Base-by-base conservation (phyloP, 2,329 filamentous ascomycete genomes). In the Xylaria sp. region DNA sequence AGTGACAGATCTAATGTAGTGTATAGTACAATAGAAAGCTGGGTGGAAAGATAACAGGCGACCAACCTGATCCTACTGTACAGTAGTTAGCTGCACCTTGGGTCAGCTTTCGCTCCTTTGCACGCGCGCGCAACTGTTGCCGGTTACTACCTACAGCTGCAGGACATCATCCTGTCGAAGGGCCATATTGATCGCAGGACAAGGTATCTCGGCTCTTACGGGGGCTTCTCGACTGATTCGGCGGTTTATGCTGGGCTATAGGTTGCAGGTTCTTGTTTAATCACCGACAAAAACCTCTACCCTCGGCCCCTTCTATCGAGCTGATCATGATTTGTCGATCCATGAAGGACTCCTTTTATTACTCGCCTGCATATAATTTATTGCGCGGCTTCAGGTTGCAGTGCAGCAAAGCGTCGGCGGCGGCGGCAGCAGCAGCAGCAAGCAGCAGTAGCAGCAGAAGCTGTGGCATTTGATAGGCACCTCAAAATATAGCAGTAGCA, bases 371-470 rank as follows among this genome's bases (percentile, higher is more conserved):
- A 71, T 69, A 57, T 20, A 41, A 58, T 41, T 58, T 60, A 54
- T 69, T 65, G 66, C 66, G 63, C 63, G 63, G 60, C 69, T 55
- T 67, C 28, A 64, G 66, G 69, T 71, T 67, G 66, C 69, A 70
- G 60, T 63, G 68, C 68, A 66, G 66, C 34, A 41, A 57, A 23
- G 59, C 59, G 52, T 54, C 59, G 31, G 59, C 65, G 10, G 59
- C 41, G 25, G 34, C 20, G 65, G 48, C 39, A 18, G 59, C 31
- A 44, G 46, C 54, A 41, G 59, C 52, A 46, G 52, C 20, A 25
- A 23, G 59, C 28, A 57, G 39, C 10, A 66, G 44, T 41, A 23
- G 56, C 48, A 55, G 55, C 51, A 20, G 28, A 7, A 31, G 25
- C 57, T 23, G 57, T 59, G 66, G 57, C 66, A 62, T 44, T 23